Evolutionary conservation across 1,139 yeast genomes (phyloP), one percentile per base, ranked within the genome.

Genomic region (Saccharomyces hybrid): DNA sequence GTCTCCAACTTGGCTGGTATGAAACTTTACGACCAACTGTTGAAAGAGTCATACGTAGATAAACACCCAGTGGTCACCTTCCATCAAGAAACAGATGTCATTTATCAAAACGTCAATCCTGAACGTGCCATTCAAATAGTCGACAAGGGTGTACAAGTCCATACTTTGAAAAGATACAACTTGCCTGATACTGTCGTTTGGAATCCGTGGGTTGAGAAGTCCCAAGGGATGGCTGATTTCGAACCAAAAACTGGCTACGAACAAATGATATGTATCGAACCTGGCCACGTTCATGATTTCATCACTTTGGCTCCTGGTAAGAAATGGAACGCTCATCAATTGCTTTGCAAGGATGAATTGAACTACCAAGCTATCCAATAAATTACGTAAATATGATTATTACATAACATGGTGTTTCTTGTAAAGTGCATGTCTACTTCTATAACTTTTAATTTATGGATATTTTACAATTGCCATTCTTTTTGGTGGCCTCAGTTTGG

Each of bases 181-280:
- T 76, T 91, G 60, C 90, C 87, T 2, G 98, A 93, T 67, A 81
- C 89, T 25, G 98, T 93, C 51, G 97, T 93, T 53, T 93, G 99
- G 99, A 93, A 93, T 70, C 99, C 99, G 27, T 93, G 98, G 99
- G 76, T 80, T 61, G 80, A 85, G 53, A 88, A 87, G 69, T 82
- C 95, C 25, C 76, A 73, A 29, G 85, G 85, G 1, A 87, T 93
- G 91, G 84, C 76, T 41, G 99, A 93, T 71, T 93, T 91, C 68
- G 79, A 77, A 63, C 99, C 99, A 53, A 89, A 88, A 67, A 70
- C 74, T 53, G 98, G 96, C 3, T 93, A 78, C 74, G 78, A 83
- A 62, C 76, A 84, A 51, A 91, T 93, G 98, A 80, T 93, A 56
- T 93, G 99, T 73, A 81, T 93, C 54, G 99, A 93, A 71, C 95